Base-by-base conservation (phyloP, 768 basidiomycete species). In the Kondoa malvinella region DNA sequence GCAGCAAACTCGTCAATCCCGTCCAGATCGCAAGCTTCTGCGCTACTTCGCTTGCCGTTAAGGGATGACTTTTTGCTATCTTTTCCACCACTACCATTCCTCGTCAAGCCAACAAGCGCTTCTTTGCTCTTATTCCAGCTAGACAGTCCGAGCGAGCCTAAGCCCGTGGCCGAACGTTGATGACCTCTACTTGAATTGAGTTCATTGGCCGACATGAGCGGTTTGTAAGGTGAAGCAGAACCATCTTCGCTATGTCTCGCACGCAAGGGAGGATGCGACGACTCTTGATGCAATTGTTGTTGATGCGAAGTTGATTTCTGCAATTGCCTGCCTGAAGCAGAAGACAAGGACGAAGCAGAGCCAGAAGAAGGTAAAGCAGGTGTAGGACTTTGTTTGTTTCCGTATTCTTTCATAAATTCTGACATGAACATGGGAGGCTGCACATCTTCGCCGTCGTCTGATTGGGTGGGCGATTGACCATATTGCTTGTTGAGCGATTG, bases 81-180 rank as follows among this genome's bases (percentile, higher is more conserved):
- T 50, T 50, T 50, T 21, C 40, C 40, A 50, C 40, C 40, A 50
- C 40, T 50, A 8, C 40, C 40, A 21, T 50, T 50, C 16, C 61
- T 25, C 58, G 21, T 59, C 58, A 59, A 31, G 58, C 58, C 58
- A 31, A 59, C 30, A 17, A 63, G 8, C 16, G 61, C 16, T 27
- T 63, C 61, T 33, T 63, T 63, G 32, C 61, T 63, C 32, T 32
- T 63, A 29, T 63, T 63, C 61, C 61, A 63, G 31, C 14, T 12
- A 33, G 29, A 31, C 61, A 63, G 14, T 16, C 16, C 61, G 27
- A 32, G 33, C 32, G 61, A 17, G 32, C 26, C 14, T 33, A 27
- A 15, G 16, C 33, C 33, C 27, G 14, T 30, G 32, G 61, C 27
- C 32, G 61, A 63, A 21, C 61, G 14, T n/a, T 30, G 29, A 32